These are phyloP conservation scores for Gossypium rotundifolium DNA, from an alignment of 345 rosid genomes.

Conservation along the genomic window DNA sequence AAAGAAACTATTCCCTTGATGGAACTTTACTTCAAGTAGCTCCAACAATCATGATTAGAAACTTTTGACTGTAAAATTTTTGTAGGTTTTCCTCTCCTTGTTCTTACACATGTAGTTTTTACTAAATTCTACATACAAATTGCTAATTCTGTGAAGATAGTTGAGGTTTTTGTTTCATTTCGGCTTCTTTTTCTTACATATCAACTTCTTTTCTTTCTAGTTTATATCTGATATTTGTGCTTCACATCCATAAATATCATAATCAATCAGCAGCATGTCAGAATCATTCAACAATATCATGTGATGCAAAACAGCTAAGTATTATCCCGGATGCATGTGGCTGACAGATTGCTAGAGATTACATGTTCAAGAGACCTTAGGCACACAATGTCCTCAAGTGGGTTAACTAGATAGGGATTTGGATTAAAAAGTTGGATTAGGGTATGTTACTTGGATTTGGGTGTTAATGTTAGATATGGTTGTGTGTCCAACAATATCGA, in stretches of 20 bases:
- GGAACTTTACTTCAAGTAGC: constrained; percentile 1
- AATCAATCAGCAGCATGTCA: not conserved
- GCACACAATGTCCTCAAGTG: not conserved
- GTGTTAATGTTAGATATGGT: not conserved
- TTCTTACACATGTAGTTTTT: constrained; percentile 2
- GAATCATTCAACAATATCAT: not conserved
- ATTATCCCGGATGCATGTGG: not conserved
- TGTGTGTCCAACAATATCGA: not conserved
- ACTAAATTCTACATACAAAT: not conserved
- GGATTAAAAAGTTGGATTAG: not conserved
- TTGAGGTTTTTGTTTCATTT: not conserved
- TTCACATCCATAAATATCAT: not conserved
- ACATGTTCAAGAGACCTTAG: not conserved
- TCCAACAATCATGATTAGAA: not conserved
- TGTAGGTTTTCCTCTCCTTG: not conserved
- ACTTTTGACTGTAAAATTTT: constrained; percentile 4
- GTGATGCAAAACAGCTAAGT: not conserved
- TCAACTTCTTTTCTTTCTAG: not conserved
- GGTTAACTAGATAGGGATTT: not conserved
- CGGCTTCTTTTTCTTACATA: not conserved
- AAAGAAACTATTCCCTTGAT: constrained; percentile 4
- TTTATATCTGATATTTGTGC: not conserved
- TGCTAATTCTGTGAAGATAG: not conserved
- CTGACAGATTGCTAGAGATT: not conserved
- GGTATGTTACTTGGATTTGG: not conserved